These are phyloP conservation scores for Biscutella laevigata DNA, from an alignment of 441 rosid species.

Conservation along the genomic window DNA sequence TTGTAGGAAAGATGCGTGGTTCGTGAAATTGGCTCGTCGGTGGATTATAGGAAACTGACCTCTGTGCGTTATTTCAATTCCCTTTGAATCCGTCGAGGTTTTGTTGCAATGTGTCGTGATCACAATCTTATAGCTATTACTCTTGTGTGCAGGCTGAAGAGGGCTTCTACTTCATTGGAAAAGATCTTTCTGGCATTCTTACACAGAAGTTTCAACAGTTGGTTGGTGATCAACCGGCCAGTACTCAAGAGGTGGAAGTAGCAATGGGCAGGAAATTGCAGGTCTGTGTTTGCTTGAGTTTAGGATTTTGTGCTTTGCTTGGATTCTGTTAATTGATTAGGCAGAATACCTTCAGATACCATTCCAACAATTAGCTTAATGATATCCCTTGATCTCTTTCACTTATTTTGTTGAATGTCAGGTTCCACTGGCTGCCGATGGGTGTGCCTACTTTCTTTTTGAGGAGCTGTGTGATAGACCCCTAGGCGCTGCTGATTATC, in stretches of 20 bases:
- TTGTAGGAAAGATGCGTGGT: conserved; percentile 80
- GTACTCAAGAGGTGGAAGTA: conserved; percentile 71
- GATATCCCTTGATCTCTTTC: not conserved
- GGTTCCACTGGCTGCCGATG: conserved; percentile 82
- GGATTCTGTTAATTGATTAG: not conserved
- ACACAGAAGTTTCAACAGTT: conserved; percentile 57
- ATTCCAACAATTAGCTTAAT: conserved; percentile 1
- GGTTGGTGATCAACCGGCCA: conserved; percentile 42
- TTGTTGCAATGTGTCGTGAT: not conserved
- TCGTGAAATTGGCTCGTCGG: conserved; percentile 82
- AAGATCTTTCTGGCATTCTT: conserved; percentile 45
- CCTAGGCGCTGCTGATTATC: conserved; percentile 93
- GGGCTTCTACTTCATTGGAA: conserved; percentile 83
- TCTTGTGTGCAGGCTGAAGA: conserved; percentile 52
- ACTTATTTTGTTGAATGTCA: conserved; percentile 15
- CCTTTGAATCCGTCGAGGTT: not conserved
- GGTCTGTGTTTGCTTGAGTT: conserved; percentile 36
- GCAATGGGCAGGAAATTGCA: conserved; percentile 83
- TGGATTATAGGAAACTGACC: conserved; percentile 80
- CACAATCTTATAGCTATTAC: conserved; percentile 14
- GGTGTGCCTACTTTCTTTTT: conserved; percentile 83
- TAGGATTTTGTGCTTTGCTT: not conserved
- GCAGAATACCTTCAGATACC: not conserved
- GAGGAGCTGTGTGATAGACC: conserved; percentile 89
- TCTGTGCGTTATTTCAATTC: conserved; percentile 38